Evolutionary conservation across 1,284 basidiomycete genomes (phyloP).

Genomic region (Somion occarium): DNA sequence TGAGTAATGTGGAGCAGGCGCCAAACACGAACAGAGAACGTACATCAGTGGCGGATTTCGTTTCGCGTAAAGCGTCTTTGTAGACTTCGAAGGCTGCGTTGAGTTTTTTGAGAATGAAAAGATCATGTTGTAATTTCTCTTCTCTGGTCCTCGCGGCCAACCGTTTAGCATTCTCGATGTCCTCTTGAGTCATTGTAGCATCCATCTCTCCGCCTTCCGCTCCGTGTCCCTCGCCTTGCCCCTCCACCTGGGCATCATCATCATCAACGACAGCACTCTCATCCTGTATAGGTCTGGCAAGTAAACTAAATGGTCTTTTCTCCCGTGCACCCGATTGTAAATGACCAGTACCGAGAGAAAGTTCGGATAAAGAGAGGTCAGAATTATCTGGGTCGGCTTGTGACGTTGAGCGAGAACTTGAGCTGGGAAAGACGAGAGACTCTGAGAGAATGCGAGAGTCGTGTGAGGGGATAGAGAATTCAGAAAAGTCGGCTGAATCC

Average conservation of each 20-base stretch:
- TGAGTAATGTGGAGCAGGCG: too few relatives aligned
- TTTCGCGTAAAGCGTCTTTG: constrained; percentile 57
- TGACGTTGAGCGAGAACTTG: constrained; percentile 27
- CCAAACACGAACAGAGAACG: constrained; percentile 14
- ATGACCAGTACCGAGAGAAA: constrained; percentile 43
- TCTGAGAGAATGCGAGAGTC: constrained; percentile 50
- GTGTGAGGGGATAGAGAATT: constrained; percentile 29
- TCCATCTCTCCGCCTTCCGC: constrained; percentile 20
- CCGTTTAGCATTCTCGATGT: constrained; percentile 22
- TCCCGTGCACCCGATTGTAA: constrained; percentile 9
- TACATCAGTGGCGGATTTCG: constrained; percentile 64
- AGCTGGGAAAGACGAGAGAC: constrained; percentile 36
- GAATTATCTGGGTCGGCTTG: constrained; percentile 41
- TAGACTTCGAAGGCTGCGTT: constrained; percentile 64
- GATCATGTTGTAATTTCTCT: constrained; percentile 67
- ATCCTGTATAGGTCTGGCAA: constrained; percentile 28
- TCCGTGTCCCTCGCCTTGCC: too few relatives aligned
- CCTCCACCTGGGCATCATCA: constrained; percentile 20
- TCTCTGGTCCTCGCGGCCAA: constrained; percentile 47
- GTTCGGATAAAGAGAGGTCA: constrained; percentile 61
- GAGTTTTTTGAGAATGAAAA: constrained; percentile 65
- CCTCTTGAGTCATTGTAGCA: constrained; percentile 25
- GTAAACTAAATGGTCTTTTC: constrained; percentile 35
- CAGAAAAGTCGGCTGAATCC: constrained; percentile 31
- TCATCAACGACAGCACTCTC: constrained; percentile 26